Base-by-base conservation (phyloP, 352 stramenopile species). In the Pythium myriotylum region DNA sequence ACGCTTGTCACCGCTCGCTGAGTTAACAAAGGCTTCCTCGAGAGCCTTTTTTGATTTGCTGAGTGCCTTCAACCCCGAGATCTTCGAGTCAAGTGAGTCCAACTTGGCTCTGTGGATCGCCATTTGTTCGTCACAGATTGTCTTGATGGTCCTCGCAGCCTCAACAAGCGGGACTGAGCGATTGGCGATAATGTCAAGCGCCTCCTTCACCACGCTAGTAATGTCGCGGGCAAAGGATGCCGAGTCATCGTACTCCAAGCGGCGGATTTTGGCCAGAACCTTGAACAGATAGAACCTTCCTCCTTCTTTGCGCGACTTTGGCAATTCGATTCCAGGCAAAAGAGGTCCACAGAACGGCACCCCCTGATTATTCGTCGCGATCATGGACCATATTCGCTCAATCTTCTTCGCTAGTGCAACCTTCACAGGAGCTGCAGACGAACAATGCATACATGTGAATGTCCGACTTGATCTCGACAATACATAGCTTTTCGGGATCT, bases 351-450 rank as follows among this genome's bases (percentile, higher is more conserved):
- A 92, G 41, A 95, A 95, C 19, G 86, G 78, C 72, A 91, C 77
- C 4, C 84, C 86, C 63, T 95, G 86, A 16, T 72, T 81, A 65
- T 95, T 95, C n/a, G 84, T 95, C 14, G 84, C 86, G 55, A 95
- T 59, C 39, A 84, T 88, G 2, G 86, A 93, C 86, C 86, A 95
- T 39, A 95, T 85, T 23, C 84, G 84, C 66, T 95, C 86, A 47
- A 95, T 62, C 42, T 80, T 68, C 62, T 89, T 92, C 1, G 76
- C 83, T 26, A 95, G 71, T 52, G 89, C 84, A 16, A 95, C 76
- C 62, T 88, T 88, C 3, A 68, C 54, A 7, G 84, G 72, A 0
- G 82, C 77, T 37, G 79, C 76, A 7, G 72, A 67, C 17, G 75
- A 80, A 60, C 86, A 95, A 56, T 92, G 56, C 14, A 76, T 73